These are phyloP conservation scores for Xylaria sp. DNA, from an alignment of 2,329 filamentous ascomycete genomes.

Conservation along the genomic window DNA sequence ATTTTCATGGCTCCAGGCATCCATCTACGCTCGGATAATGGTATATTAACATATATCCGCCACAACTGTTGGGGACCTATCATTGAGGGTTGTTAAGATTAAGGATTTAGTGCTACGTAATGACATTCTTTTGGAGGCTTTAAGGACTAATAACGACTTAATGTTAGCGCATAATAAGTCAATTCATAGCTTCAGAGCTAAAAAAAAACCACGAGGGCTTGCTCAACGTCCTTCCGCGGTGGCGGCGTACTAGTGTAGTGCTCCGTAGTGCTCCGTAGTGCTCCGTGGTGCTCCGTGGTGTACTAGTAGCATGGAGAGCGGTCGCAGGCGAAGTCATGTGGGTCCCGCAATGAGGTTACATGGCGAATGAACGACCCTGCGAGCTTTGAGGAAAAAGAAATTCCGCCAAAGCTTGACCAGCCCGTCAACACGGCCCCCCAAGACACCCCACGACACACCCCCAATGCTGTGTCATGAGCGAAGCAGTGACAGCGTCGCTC, in stretches of 20 bases:
- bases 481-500: slow-evolving; percentile 5
- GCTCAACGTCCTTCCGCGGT: background rate
- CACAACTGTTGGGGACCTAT: background rate
- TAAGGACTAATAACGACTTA: background rate
- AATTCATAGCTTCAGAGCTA: background rate
- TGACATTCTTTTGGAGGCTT: background rate
- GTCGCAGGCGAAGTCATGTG: slow-evolving; percentile 7
- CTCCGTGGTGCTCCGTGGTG: too few relatives aligned
- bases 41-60: background rate
- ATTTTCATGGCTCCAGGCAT: background rate
- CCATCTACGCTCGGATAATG: background rate
- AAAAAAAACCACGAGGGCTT: background rate
- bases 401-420: slow-evolving; percentile 13
- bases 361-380: slow-evolving; percentile 16
- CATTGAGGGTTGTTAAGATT: background rate
- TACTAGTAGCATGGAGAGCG: slow-evolving; percentile 2
- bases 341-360: slow-evolving; percentile 6
- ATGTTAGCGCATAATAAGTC: background rate
- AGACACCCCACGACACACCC: background rate
- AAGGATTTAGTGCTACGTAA: background rate
- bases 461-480: background rate
- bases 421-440: background rate
- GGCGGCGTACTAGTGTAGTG: slow-evolving; percentile 3
- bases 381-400: slow-evolving; percentile 10
- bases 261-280: too few relatives aligned